phyloP scores from a whole-genome alignment of 2,329 filamentous ascomycete species.

The Fusarium liriodendri region DNA sequence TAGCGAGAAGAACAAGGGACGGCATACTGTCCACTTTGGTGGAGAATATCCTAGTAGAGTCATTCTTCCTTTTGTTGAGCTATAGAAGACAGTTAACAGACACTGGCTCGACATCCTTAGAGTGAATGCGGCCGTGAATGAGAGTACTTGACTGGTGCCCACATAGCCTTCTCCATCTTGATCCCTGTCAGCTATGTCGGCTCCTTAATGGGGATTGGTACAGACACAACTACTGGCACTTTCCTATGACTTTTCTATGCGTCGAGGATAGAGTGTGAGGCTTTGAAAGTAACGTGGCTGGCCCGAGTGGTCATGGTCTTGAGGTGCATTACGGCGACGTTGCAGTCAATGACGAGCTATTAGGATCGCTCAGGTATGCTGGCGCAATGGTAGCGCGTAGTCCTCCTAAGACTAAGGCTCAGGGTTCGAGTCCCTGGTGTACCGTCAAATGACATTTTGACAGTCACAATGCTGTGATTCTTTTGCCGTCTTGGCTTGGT shows the following conservation, averaged over 20 bases:
- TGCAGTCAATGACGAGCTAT: background rate
- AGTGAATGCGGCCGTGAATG: background rate
- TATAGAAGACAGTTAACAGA: background rate
- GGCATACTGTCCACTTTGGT: constrained; percentile 27
- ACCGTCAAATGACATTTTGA: constrained; percentile 28
- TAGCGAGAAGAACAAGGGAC: background rate
- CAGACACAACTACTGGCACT: background rate
- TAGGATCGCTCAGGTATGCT: constrained; percentile 39
- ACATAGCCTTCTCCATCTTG: background rate
- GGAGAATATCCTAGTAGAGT: constrained; percentile 30
- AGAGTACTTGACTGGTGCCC: background rate
- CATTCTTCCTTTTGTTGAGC: constrained; percentile 30
- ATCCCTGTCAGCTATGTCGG: background rate
- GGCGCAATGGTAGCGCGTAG: constrained; percentile 54
- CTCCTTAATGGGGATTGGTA: background rate
- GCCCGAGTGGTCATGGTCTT: background rate
- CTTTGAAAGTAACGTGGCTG: too few relatives aligned
- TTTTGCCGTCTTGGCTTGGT: background rate
- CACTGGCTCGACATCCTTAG: background rate
- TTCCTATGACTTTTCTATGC: background rate
- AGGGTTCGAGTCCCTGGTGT: constrained; percentile 55
- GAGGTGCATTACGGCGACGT: background rate
- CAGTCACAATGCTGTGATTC: background rate
- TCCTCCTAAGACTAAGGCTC: constrained; percentile 55
- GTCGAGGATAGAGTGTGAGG: background rate